phyloP scores from a whole-genome alignment of 805 yeast species.

The Candida boleticola region DNA sequence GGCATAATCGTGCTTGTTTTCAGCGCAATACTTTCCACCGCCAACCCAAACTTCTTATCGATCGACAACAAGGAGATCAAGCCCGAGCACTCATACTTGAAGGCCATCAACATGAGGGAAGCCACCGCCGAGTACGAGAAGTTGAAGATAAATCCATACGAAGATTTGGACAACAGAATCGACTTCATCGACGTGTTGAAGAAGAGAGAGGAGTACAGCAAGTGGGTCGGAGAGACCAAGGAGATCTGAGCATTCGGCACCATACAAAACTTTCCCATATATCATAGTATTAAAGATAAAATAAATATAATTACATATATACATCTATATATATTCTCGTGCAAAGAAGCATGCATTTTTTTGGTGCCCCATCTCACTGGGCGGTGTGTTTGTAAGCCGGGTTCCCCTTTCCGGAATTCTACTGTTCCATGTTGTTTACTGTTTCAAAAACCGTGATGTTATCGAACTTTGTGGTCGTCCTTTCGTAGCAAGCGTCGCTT shows the following conservation, averaged over 20 bases:
- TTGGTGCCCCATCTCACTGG: too few species aligned
- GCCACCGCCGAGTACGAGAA: constrained; percentile 49
- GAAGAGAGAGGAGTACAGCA: constrained; percentile 44
- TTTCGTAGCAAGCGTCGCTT: constrained; percentile 25
- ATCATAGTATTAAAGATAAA: not conserved
- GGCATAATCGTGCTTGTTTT: constrained; percentile 45
- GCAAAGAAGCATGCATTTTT: too few species aligned
- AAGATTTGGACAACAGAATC: constrained; percentile 47
- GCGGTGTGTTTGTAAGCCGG: too few species aligned
- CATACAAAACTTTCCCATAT: too few species aligned
- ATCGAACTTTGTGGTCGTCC: constrained; percentile 15
- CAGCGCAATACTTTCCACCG: constrained; percentile 35
- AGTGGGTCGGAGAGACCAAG: constrained; percentile 24
- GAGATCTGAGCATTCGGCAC: too few species aligned
- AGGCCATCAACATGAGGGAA: constrained; percentile 44
- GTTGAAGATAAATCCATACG: constrained; percentile 47
- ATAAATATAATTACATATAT: not conserved
- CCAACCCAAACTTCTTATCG: constrained; percentile 18
- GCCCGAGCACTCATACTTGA: constrained; percentile 34
- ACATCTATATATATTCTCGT: not conserved
- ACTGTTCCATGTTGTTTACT: constrained; percentile 31
- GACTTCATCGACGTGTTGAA: constrained; percentile 48
- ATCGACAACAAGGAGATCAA: constrained; percentile 25
- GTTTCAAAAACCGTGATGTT: constrained; percentile 38
- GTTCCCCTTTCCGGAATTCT: too few species aligned